Conservation (phyloP, 169 alveolate genomes). For the Plasmodium knowlesi region DNA sequence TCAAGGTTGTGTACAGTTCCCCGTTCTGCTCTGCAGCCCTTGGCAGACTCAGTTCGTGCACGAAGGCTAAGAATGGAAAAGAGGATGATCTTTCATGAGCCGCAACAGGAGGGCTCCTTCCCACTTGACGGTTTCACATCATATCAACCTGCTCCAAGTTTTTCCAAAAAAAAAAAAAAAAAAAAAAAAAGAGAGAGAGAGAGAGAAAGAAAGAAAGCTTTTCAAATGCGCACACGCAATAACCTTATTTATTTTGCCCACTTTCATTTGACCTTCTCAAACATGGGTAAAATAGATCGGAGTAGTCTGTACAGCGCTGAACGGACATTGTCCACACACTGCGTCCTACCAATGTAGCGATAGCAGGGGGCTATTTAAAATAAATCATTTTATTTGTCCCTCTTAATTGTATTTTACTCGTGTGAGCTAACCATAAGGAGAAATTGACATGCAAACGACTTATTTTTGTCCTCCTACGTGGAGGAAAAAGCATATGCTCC, state of each 20-base stretch:
- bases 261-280: background rate
- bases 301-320: background rate
- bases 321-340: background rate
- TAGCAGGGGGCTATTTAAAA: background rate
- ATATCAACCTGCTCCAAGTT: background rate
- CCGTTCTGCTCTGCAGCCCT: background rate
- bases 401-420: background rate
- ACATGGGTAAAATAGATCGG: background rate
- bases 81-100: background rate
- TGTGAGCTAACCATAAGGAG: background rate
- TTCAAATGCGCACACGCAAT: background rate
- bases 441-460: background rate
- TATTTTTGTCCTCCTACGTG: background rate
- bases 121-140: background rate
- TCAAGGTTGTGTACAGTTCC: background rate
- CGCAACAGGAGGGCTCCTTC: background rate
- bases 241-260: background rate
- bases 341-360: background rate
- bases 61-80: background rate
- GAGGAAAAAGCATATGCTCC: background rate
- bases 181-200: too few relatives aligned
- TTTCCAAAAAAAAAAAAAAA: background rate
- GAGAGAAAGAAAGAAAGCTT: background rate
- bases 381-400: background rate
- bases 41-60: background rate